These are phyloP conservation scores for Erysimum cheiri DNA, from an alignment of 441 rosid genomes.

Conservation along the genomic window DNA sequence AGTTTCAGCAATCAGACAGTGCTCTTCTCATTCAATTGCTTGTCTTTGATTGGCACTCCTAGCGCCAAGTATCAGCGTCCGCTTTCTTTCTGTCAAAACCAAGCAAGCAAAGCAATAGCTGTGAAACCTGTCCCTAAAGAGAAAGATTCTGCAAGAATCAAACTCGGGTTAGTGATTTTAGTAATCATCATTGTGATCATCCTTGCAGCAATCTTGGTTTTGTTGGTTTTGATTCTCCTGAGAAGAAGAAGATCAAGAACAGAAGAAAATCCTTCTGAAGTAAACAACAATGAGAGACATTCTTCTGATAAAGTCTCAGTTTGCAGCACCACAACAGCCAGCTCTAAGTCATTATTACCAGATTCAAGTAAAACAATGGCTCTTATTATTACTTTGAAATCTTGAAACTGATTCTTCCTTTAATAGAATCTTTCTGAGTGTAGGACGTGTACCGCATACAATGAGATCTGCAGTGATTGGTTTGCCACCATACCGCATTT, in stretches of 20 bases:
- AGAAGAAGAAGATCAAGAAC: conserved; percentile 62
- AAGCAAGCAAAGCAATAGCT: conserved; percentile 78
- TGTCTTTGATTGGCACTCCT: conserved; percentile 52
- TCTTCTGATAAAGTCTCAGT: conserved; percentile 59
- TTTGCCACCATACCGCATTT: conserved; percentile 68
- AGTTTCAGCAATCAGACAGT: conserved; percentile 55
- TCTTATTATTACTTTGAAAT: conserved; percentile 15
- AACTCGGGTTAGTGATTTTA: conserved; percentile 60
- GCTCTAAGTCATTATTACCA: conserved; percentile 53
- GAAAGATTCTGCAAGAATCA: conserved; percentile 46
- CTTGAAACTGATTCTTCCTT: conserved; percentile 9
- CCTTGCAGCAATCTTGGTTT: conserved; percentile 46
- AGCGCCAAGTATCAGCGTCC: conserved; percentile 68
- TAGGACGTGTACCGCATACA: conserved; percentile 82
- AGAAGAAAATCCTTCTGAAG: conserved; percentile 38
- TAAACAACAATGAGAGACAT: conserved; percentile 47
- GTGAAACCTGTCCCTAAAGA: conserved; percentile 52
- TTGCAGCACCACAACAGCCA: conserved; percentile 58
- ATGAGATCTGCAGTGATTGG: conserved; percentile 87
- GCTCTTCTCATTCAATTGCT: conserved; percentile 78
- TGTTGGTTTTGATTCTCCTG: conserved; percentile 51
- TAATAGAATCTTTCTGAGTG: conserved; percentile 27
- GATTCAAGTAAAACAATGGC: conserved; percentile 64
- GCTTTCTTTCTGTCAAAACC: conserved; percentile 67
- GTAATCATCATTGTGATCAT: conserved; percentile 67